Percentiles rank a stretch among this genome's conserved stretches.
phyloP scores from a whole-genome alignment of 2,329 filamentous ascomycete genomes.

The Fusarium gaditjirri region DNA sequence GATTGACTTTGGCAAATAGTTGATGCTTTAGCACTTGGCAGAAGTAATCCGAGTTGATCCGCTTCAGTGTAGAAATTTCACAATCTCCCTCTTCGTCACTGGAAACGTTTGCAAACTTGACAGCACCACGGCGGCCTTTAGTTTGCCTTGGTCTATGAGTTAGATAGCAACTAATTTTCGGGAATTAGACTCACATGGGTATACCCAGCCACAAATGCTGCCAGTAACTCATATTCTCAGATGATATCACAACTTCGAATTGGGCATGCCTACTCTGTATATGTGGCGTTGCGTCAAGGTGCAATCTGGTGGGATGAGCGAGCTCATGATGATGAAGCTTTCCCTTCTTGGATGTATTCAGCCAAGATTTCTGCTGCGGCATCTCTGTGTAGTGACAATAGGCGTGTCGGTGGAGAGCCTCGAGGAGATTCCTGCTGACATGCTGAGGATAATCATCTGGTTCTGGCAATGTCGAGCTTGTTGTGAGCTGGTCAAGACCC shows the following conservation, averaged over 20 bases:
- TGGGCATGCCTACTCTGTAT: not conserved
- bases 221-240: not conserved
- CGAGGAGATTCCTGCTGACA: not conserved
- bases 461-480: rapidly evolving
- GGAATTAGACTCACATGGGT: not conserved
- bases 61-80: rapidly evolving
- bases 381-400: rapidly evolving
- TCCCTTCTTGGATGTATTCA: rapidly evolving
- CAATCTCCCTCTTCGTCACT: rapidly evolving
- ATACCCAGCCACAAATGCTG: not conserved
- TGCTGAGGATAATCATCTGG: not conserved
- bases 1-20: not conserved
- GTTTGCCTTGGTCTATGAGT: not conserved
- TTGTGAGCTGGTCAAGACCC: rapidly evolving
- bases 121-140: not conserved
- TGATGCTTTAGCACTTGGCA: rapidly evolving
- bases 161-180: rapidly evolving
- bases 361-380: rapidly evolving
- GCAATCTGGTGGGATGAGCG: not conserved
- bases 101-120: not conserved
- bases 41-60: not conserved
- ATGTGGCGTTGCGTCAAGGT: not conserved
- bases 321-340: not conserved
- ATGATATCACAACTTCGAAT: not conserved
- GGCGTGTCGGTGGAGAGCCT: rapidly evolving